Evolutionary conservation across 139 green algal genomes (phyloP).

Genomic region (Yamagishiella unicocca): DNA sequence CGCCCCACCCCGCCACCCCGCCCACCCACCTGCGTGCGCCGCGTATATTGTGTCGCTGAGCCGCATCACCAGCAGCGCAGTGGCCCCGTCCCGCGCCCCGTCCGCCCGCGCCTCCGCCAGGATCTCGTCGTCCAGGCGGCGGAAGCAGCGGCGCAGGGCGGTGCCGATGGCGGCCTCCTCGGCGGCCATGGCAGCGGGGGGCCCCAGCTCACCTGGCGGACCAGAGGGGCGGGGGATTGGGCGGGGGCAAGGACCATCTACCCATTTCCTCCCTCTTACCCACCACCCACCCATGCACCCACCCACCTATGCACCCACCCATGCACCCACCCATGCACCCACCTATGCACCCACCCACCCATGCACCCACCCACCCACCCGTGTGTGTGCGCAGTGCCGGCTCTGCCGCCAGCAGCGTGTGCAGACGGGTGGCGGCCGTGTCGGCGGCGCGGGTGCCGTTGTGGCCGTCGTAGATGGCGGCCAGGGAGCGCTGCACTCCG

Average conservation of each 20-base stretch:
- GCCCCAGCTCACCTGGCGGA: background rate
- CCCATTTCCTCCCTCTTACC: background rate
- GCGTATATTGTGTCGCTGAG: slow-evolving; percentile 73
- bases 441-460: slow-evolving; percentile 79
- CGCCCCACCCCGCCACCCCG: background rate
- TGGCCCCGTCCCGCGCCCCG: slow-evolving; percentile 73
- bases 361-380: background rate
- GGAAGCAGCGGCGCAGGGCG: slow-evolving; percentile 36
- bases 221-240: background rate
- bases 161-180: slow-evolving; percentile 47
- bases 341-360: background rate
- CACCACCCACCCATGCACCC: background rate
- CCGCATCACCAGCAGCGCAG: slow-evolving; percentile 73
- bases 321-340: background rate
- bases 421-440: slow-evolving; percentile 64
- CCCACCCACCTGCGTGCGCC: slow-evolving; percentile 70
- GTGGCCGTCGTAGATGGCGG: slow-evolving; percentile 81
- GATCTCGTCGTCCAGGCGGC: slow-evolving; percentile 71
- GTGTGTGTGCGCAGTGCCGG: slow-evolving; percentile 56
- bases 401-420: slow-evolving; percentile 72
- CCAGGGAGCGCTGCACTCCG: slow-evolving; percentile 70
- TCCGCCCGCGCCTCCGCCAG: slow-evolving; percentile 59
- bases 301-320: background rate
- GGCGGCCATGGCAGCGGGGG: background rate
- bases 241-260: background rate